Evolutionary conservation across 1,139 yeast genomes (phyloP), one percentile per base, ranked within the genome.

Genomic region (Zygosaccharomyces sapae): DNA sequence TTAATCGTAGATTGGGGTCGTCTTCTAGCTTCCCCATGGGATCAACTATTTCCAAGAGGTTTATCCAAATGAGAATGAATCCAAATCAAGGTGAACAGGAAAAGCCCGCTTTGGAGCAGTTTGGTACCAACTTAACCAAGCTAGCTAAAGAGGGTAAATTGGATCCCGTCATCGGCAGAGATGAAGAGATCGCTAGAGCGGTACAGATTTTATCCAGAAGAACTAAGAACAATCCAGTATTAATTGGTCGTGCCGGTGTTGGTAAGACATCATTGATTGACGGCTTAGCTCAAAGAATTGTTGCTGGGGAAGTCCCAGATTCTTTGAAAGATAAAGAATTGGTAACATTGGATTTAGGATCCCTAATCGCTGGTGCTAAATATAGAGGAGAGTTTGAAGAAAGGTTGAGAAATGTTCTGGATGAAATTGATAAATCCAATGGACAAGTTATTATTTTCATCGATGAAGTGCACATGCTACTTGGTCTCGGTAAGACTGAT

Each of bases 301-400:
- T 87, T 12, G 80, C 86, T 49, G 92, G 92, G 7, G 96, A 89
- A 61, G 98, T 92, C 0, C 98, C 98, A 0, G 97, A 92, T 52
- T 80, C 89, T 43, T 82, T 92, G 83, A 86, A 87, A 62, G 81
- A 85, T 49, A 90, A 92, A 66, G 78, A 80, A 53, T 82, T 92
- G 25, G 77, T 89, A 38, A 81, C 97, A 0, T 72, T 92, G 44
- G 98, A 92, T 65, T 72, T 89, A 48, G 49, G 51, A 13, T 48
- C 98, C 1, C 78, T 92, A 61, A 90, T 95, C 49, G 98, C 98
- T 5, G 99, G 99, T 69, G 97, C 98, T 46, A 92, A 92, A 66
- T 90, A 88, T 69, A 95, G 90, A 69, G 99, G 99, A 70, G 98
- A 92, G 65, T 92, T 92, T 63, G 99, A 92, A 73, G 99, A 92